These are phyloP conservation scores for Gryganskiella cystojenkinii DNA, from an alignment of 192 early-diverging fungal genomes.

Conservation along the genomic window DNA sequence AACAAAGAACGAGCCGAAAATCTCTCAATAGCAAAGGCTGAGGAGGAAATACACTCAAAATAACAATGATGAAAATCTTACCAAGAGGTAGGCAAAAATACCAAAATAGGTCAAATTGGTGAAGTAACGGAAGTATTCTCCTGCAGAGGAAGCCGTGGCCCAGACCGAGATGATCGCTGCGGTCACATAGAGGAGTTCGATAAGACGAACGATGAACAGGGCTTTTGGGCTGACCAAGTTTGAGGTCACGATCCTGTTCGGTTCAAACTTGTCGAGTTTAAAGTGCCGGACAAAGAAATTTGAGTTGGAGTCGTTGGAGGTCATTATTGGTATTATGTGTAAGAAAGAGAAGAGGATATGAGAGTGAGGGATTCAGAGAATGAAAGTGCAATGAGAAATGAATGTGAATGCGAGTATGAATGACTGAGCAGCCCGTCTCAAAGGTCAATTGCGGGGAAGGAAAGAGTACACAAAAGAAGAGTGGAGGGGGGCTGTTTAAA, in stretches of 20 bases:
- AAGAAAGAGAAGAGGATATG: neutral
- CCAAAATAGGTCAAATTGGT: slow-evolving; percentile 49
- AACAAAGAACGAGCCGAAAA: neutral
- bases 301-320: neutral
- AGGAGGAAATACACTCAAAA: neutral
- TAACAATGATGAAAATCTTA: slow-evolving; percentile 14
- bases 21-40: no score
- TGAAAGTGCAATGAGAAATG: neutral
- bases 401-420: neutral
- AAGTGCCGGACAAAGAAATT: slow-evolving; percentile 9
- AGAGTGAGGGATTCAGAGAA: neutral
- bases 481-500: neutral
- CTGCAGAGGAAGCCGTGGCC: neutral
- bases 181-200: slow-evolving; percentile 31
- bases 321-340: no score
- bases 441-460: neutral
- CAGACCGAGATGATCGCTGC: slow-evolving; percentile 29
- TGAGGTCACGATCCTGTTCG: slow-evolving; percentile 54
- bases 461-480: neutral
- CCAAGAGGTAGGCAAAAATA: slow-evolving; percentile 31
- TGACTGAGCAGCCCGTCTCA: neutral
- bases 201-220: slow-evolving; percentile 20
- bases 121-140: slow-evolving; percentile 37
- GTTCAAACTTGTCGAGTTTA: slow-evolving; percentile 40
- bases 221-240: slow-evolving; percentile 38